A percentile compares a stretch with the other conserved stretches of the same genome.
Evolutionary conservation across 257 asterid genomes (phyloP).

Genomic region (Ilex asprella): DNA sequence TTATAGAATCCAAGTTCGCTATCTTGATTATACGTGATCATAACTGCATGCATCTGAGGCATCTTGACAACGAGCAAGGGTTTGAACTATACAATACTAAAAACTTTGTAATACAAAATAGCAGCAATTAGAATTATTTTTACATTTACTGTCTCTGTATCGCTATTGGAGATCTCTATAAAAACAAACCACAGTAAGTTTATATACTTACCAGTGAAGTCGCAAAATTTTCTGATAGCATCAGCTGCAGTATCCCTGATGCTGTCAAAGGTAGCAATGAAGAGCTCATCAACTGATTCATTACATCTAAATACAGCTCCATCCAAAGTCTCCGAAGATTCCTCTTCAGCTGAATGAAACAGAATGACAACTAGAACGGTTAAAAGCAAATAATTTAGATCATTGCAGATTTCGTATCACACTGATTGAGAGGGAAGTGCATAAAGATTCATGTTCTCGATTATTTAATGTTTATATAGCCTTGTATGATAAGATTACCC

Average conservation of each 20-base stretch:
- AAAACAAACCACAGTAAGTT: not conserved
- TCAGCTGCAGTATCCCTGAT: constrained; percentile 64
- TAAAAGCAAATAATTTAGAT: not conserved
- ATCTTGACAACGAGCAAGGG: too few species aligned
- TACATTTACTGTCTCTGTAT: not conserved
- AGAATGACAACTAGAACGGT: not conserved
- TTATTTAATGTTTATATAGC: too few species aligned
- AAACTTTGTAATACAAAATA: too few species aligned
- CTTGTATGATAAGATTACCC: not conserved
- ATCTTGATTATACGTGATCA: too few species aligned
- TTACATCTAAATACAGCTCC: constrained; percentile 32
- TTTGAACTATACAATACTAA: too few species aligned
- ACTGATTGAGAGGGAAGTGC: too few species aligned
- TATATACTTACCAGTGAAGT: constrained; percentile 55
- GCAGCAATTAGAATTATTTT: too few species aligned
- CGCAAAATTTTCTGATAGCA: constrained; percentile 60
- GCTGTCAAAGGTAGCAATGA: constrained; percentile 90
- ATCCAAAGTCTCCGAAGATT: constrained; percentile 30
- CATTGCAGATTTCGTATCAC: not conserved
- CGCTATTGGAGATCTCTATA: not conserved
- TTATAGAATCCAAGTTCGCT: too few species aligned
- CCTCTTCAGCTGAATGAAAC: constrained; percentile 45
- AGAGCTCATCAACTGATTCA: constrained; percentile 88
- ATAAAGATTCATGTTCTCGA: too few species aligned
- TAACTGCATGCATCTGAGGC: too few species aligned